Base-by-base conservation (phyloP, 1,284 basidiomycete genomes). In the Malassezia japonica region DNA sequence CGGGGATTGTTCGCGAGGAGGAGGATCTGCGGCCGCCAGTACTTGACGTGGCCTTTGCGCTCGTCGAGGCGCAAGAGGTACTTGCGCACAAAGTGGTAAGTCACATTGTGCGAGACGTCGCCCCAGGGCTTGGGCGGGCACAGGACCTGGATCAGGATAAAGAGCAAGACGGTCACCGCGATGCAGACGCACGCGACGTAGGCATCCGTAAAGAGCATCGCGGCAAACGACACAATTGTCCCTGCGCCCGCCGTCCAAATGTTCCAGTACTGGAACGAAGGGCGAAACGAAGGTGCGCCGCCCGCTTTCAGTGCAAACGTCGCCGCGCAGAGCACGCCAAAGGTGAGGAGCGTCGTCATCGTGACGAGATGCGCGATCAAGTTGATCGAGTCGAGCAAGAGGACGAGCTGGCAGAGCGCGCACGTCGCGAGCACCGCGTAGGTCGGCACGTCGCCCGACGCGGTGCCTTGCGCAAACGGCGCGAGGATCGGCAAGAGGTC, bases 181-280 rank as follows among this genome's bases (percentile, higher is more conserved):
- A 67, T 60, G 48, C 70, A 72, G 1, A 56, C 61, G 12, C 46
- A 40, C 0, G 70, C 70, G 21, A 61, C 57, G 24, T 59, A 42
- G 9, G 59, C 47, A 27, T 70, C 56, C 31, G 70, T 67, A 49
- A 72, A 65, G 52, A 69, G 64, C 70, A 72, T 72, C 40, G 68
- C 66, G n/a, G 57, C 60, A 24, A 72, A 63, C 24, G 61, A 61
- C 33, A 58, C 56, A 20, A 67, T 16, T 2, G 67, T 60, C 21
- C 69, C 69, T 24, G 56, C 67, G 21, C 56, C 66, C 6, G 65
- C 68, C 6, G 70, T 72, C 63, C 65, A 72, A n/a, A 72, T 70
- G 48, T 72, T 72, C 59, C 61, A 72, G 56, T 70, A 72, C 38
- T 65, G 62, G 61, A 72, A 72, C n/a, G 66, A 70, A 0, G 70